Evolutionary conservation across 164 flowering plant species (phyloP).

Genomic region (Annona cherimola): DNA sequence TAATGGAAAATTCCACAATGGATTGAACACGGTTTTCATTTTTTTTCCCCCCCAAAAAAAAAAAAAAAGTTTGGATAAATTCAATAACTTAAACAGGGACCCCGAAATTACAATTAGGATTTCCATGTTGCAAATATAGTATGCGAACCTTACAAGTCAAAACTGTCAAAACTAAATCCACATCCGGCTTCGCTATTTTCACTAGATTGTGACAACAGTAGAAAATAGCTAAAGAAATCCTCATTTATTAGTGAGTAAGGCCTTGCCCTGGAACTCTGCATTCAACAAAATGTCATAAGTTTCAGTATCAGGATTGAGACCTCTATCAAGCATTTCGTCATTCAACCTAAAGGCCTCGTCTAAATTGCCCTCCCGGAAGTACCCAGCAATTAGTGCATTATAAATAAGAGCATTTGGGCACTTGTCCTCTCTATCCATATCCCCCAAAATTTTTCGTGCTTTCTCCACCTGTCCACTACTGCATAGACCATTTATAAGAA

Average conservation of each 20-base stretch:
- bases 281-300: constrained; percentile 66
- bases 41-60: no score
- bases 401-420: constrained; percentile 52
- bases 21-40: neutral
- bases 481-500: constrained; percentile 60
- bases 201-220: no score
- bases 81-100: no score
- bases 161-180: no score
- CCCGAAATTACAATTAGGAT: no score
- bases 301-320: constrained; percentile 56
- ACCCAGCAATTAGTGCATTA: constrained; percentile 54
- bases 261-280: constrained; percentile 28
- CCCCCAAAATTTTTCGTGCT: constrained; percentile 53
- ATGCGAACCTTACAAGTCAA: no score
- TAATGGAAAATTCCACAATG: neutral
- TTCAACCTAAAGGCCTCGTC: constrained; percentile 66
- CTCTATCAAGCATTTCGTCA: constrained; percentile 82
- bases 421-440: constrained; percentile 43
- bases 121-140: no score
- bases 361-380: constrained; percentile 62
- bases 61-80: no score
- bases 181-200: no score
- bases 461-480: constrained; percentile 49
- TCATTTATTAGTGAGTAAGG: neutral
- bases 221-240: constrained; percentile 36